Percentiles rank a stretch among this genome's conserved stretches.
Conservation (phyloP, 2,329 filamentous ascomycete genomes). For the Microdochium trichocladiopsis region DNA sequence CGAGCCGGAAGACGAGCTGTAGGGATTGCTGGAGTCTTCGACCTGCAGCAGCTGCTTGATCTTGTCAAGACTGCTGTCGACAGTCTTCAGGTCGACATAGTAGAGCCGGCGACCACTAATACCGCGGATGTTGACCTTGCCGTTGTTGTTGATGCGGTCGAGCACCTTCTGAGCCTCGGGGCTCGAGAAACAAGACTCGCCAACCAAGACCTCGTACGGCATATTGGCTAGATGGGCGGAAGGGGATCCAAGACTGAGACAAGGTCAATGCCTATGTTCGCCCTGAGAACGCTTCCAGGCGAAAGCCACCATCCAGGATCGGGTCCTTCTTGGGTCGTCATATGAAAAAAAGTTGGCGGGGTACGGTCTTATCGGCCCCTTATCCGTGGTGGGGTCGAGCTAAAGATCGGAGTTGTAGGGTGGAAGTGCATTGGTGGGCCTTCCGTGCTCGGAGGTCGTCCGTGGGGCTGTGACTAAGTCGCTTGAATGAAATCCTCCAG, state of each 20-base stretch:
- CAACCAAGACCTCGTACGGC: constrained; percentile 16
- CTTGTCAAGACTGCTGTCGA: constrained; percentile 33
- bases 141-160: constrained; percentile 30
- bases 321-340: neutral
- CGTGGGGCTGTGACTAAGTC: no score
- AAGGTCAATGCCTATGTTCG: neutral
- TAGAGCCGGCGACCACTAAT: constrained; percentile 54
- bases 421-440: neutral
- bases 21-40: no score
- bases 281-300: neutral
- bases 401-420: neutral
- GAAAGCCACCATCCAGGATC: neutral
- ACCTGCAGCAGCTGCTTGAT: constrained; percentile 37
- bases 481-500: no score
- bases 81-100: constrained; percentile 54
- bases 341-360: constrained; percentile 1
- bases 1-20: constrained; percentile 36
- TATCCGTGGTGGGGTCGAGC: neutral
- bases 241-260: neutral
- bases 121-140: constrained; percentile 34
- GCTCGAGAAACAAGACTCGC: constrained; percentile 40
- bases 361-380: neutral
- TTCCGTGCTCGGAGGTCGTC: neutral
- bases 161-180: constrained; percentile 37
- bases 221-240: neutral